Conservation (phyloP, 345 rosid genomes). For the Pistacia vera region DNA sequence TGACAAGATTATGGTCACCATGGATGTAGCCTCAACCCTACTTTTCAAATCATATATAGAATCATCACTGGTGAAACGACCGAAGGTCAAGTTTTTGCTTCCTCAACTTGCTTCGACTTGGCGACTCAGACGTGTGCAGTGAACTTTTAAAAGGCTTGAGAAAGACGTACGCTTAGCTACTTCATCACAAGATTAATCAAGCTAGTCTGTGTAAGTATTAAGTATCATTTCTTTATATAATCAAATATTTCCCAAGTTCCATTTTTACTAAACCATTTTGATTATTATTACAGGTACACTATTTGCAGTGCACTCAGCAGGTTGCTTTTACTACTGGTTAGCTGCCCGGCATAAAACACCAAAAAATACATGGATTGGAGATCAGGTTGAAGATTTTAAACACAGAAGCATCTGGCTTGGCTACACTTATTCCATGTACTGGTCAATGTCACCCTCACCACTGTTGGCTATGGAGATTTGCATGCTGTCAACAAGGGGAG, state of each 20-base stretch:
- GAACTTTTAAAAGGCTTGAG: conserved; percentile 85
- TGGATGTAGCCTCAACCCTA: conserved; percentile 88
- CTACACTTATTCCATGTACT: conserved; percentile 89
- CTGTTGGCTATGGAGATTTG: conserved; percentile 91
- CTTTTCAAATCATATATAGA: conserved; percentile 61
- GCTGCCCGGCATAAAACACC: conserved; percentile 53
- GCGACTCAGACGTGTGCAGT: conserved; percentile 85
- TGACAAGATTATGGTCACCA: conserved; percentile 53
- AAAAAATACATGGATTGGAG: conserved; percentile 74
- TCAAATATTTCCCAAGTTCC: too few species aligned
- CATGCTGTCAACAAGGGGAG: conserved; percentile 71
- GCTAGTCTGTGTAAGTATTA: conserved; percentile 61
- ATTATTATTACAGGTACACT: conserved; percentile 58
- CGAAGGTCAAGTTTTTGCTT: conserved; percentile 51
- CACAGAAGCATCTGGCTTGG: conserved; percentile 75
- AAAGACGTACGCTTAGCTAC: conserved; percentile 77
- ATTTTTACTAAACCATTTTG: too few species aligned
- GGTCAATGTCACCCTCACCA: conserved; percentile 92
- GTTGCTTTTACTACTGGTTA: conserved; percentile 80
- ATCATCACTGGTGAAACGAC: conserved; percentile 39
- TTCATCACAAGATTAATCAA: conserved; percentile 63
- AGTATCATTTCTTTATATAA: neutral
- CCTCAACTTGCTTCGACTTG: conserved; percentile 92
- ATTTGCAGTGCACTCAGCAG: conserved; percentile 81
- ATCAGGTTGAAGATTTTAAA: conserved; percentile 52